Evolutionary conservation across 2,329 filamentous ascomycete genomes (phyloP), one percentile per base, ranked within the genome.

Genomic region (Curvularia eragrostidis): DNA sequence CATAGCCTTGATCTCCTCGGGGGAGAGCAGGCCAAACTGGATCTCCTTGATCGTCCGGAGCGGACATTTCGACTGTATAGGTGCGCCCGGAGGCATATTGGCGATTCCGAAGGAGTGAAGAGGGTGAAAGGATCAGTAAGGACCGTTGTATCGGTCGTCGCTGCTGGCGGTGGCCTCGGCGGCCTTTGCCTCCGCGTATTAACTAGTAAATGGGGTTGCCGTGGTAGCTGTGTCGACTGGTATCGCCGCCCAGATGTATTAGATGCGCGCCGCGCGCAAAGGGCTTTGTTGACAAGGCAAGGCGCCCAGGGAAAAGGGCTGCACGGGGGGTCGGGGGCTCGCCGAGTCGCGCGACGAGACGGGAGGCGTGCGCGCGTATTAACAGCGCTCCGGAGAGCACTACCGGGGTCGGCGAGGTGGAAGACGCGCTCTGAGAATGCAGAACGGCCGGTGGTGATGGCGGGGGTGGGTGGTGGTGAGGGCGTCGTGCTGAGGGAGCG

Each of bases 1-100:
- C 92, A 98, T 96, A 73, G 90, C 93, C 84, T 99, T 98, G 80
- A 98, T 97, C 83, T 99, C 96, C 78, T 99, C 95, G 24, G 95
- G 95, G 34, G 95, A 96, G 79, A 99, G 87, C 76, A 99, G 87
- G 75, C 95, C 95, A 77, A 99, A 99, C 84, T 99, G 96, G 72
- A 99, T 97, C 85, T 99, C 96, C 85, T 97, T 90, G 73, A 99
- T 93, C 67, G 91, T 96, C 84, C 95, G 94, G 86, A 98, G 86
- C 79, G 93, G 93, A 87, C 74, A 77, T 68, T 75, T 77, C 13
- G 74, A 77, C 63, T 70, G 65, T 91, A 93, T 86, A 91, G 93
- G 78, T 91, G 97, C 81, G 93, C 91, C 75, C 81, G 96, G 96
- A 82, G 94, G 87, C 95, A 99, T 77, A 65, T 48, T 75, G 65